phyloP scores from a whole-genome alignment of 1,284 basidiomycete species.

The Moesziomyces sp. region DNA sequence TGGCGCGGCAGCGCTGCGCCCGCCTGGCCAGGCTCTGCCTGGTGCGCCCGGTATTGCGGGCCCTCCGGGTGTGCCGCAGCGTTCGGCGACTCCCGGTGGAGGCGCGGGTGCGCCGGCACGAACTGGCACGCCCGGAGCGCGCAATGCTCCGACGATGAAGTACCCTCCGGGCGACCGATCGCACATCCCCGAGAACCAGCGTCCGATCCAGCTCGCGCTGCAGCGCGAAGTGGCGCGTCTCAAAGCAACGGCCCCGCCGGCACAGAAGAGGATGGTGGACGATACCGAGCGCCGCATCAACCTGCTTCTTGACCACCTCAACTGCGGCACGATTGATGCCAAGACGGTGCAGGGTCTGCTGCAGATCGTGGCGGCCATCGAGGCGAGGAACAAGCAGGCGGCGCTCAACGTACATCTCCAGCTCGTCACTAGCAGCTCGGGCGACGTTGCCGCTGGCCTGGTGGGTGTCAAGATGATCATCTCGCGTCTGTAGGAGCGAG shows the following conservation, averaged over 20 bases:
- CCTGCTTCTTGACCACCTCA: constrained; percentile 87
- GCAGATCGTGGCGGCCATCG: constrained; percentile 65
- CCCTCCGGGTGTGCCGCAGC: constrained; percentile 66
- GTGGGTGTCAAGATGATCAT: constrained; percentile 66
- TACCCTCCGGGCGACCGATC: constrained; percentile 92
- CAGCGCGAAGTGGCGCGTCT: constrained; percentile 49
- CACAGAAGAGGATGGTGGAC: constrained; percentile 84
- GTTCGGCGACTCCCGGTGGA: constrained; percentile 68
- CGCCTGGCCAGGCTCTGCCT: constrained; percentile 28
- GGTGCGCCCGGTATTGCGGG: constrained; percentile 43
- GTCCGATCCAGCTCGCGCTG: constrained; percentile 74
- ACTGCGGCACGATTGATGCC: constrained; percentile 80
- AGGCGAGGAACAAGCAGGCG: constrained; percentile 60
- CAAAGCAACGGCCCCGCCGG: constrained; percentile 71
- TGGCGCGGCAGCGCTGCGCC: constrained; percentile 36
- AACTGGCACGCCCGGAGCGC: constrained; percentile 48
- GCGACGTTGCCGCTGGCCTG: constrained; percentile 59
- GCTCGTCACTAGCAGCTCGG: constrained; percentile 58
- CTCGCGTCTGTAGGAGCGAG: constrained; percentile 38
- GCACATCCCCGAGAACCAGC: constrained; percentile 82
- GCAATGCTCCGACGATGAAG: constrained; percentile 72
- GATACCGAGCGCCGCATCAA: constrained; percentile 89
- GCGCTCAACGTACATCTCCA: constrained; percentile 62
- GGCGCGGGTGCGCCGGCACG: constrained; percentile 63
- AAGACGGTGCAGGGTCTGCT: constrained; percentile 59